Evolutionary conservation across 73 alveolate genomes (phyloP).

Genomic region (Tetrahymena elliotti): DNA sequence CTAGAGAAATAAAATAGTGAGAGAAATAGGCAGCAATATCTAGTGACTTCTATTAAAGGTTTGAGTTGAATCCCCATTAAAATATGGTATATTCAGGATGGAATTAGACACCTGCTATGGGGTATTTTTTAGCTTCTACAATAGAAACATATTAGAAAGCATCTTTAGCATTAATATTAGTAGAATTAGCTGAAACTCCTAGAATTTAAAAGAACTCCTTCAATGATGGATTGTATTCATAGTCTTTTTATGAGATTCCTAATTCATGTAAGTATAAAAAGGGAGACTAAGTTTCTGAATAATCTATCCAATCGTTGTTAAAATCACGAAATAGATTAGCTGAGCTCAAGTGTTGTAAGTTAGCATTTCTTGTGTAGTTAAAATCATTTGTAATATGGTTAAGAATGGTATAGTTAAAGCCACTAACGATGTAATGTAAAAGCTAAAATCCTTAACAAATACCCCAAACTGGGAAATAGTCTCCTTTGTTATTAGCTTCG

Average conservation of each 20-base stretch:
- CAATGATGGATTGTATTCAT: background rate
- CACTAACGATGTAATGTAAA: constrained; percentile 20
- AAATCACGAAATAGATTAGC: background rate
- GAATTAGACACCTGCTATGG: background rate
- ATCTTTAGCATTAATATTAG: background rate
- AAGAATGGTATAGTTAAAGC: background rate
- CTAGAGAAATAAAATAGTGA: background rate
- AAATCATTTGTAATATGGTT: background rate
- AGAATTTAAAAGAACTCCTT: background rate
- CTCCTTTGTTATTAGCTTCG: constrained; percentile 47
- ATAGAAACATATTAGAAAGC: background rate
- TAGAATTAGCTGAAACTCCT: background rate
- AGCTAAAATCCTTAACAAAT: constrained; percentile 54
- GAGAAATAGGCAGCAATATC: background rate
- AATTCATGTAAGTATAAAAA: background rate
- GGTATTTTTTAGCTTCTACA: background rate
- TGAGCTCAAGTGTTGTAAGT: background rate
- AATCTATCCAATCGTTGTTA: background rate
- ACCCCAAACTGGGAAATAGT: constrained; percentile 46
- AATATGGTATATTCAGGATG: background rate
- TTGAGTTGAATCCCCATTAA: background rate
- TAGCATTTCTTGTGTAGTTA: background rate
- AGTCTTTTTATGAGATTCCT: background rate
- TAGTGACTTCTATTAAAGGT: background rate
- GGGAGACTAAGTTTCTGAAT: background rate